Evolutionary conservation across 768 basidiomycete genomes (phyloP), one percentile per base, ranked within the genome.

Genomic region (Sutorius australiensis): DNA sequence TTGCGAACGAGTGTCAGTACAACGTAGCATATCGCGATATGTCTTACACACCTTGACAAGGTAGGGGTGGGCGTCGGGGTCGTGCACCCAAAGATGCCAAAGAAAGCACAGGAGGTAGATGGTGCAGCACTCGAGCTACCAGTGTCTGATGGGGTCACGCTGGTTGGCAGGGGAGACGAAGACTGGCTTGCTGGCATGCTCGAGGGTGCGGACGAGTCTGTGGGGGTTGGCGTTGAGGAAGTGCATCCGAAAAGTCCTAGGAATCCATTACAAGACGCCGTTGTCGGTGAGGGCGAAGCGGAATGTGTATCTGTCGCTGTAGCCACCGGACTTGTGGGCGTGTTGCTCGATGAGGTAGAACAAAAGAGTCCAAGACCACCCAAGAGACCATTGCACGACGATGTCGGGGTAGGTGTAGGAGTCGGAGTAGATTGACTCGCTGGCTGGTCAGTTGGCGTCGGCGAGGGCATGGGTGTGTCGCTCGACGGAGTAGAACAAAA

Each of bases 41-140:
- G 34, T 40, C 1, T 21, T 40, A 59, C 62, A 21, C n/a, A 67
- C 65, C 6, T 14, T 32, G 51, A 48, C 11, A 11, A 33, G 36
- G 49, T 60, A 11, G 48, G 39, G 50, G 54, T 50, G 16, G 58
- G 53, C 2, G 46, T 48, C 30, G 24, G 3, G 24, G 57, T 58
- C n/a, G 61, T 53, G 36, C 57, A 65, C 12, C 58, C 60, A 33
- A 63, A 14, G 3, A 55, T 3, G 47, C 63, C 63, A 11, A 57
- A 24, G 27, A 65, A 19, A 21, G 55, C 45, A 52, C 63, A 64
- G n/a, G 49, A 49, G 19, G 54, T 51, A n/a, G 58, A 48, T 2
- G 61, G 50, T 6, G 55, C 41, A 49, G 34, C 16, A 37, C 17
- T 44, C 42, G 11, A 17, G n/a, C 9, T 38, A 54, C 16, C 11